Conservation (phyloP, 306 rosid genomes). For the Myrica gale region DNA sequence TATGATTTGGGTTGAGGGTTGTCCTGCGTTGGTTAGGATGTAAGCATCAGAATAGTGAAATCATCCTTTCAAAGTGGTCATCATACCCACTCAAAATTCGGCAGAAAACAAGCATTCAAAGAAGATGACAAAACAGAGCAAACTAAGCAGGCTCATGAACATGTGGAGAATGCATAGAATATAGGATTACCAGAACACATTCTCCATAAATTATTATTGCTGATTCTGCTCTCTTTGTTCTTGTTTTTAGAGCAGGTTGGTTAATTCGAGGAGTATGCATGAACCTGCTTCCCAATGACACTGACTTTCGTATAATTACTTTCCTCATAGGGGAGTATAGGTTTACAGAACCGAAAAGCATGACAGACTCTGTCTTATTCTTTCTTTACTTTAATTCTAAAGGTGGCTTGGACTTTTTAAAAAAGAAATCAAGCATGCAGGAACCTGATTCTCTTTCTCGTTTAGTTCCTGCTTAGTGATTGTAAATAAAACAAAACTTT, state of each 20-base stretch:
- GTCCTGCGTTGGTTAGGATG: constrained; percentile 55
- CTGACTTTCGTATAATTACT: constrained; percentile 31
- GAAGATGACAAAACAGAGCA: constrained; percentile 45
- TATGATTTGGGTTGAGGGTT: constrained; percentile 35
- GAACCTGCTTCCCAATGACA: constrained; percentile 25
- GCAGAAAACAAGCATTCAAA: constrained; percentile 28
- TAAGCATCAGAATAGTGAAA: constrained; percentile 47
- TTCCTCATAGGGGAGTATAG: constrained; percentile 22
- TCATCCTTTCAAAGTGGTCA: constrained; percentile 39
- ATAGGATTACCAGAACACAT: constrained; percentile 22
- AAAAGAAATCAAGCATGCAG: constrained; percentile 30
- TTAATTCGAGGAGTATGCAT: constrained; percentile 24
- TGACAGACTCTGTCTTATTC: background rate
- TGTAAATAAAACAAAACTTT: constrained; percentile 28
- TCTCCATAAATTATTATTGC: constrained; percentile 15
- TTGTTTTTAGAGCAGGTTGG: constrained; percentile 9
- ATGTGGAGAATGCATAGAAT: constrained; percentile 12
- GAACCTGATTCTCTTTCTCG: constrained; percentile 36
- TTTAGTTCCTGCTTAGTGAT: constrained; percentile 22
- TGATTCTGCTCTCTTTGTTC: constrained; percentile 3
- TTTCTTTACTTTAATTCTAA: constrained; percentile 2
- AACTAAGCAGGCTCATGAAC: constrained; percentile 33
- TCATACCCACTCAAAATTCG: constrained; percentile 32
- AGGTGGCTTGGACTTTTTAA: constrained; percentile 7
- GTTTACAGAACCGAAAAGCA: constrained; percentile 26